Base-by-base conservation (phyloP, 257 asterid genomes). In the Mitragyna speciosa region DNA sequence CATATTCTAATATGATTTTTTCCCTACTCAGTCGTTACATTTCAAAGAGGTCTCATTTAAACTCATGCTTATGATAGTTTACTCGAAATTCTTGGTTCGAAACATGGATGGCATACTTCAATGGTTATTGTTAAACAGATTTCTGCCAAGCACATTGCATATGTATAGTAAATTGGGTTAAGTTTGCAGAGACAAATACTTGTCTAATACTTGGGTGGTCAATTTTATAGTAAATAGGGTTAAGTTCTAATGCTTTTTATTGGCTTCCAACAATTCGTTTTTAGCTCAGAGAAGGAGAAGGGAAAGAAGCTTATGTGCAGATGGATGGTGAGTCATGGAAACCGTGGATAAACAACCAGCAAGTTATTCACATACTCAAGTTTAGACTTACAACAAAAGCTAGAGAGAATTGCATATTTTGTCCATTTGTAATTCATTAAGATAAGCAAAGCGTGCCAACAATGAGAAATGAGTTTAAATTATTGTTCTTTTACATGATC, bases 251-350 rank as follows among this genome's bases (percentile, higher is more conserved):
- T 78, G 66, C 22, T 2, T 17, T 82, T 77, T 77, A 52, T 81
- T 91, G 96, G 98, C 94, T 69, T n/a, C 89, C 98, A 20, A 86
- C 86, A 43, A 91, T 94, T 67, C 89, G 97, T 54, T 92, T 90
- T 49, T 96, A 94, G 88, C 92, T 94, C 11, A 84, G 98, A 90
- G 98, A 97, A 28, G 98, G 97, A 56, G 97, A 92, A 80, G 92
- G 98, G 98, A 85, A 79, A 16, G 85, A 92, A 82, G 93, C 92
- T 2, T 94, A 83, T 80, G 84, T 91, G 96, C 98, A 94, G 87
- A 88, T 92, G 92, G 97, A 94, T 63, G 98, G 98, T 3, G 97
- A 94, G 82, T 97, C 98, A 67, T 94, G 98, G 98, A 92, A 92
- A 83, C 98, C 92, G 78, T 97, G 96, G 1, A 85, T 94, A 36